Percentiles rank a stretch among this genome's conserved stretches.
Evolutionary conservation across 345 rosid species (phyloP).

Genomic region (Lagerstroemia speciosa): DNA sequence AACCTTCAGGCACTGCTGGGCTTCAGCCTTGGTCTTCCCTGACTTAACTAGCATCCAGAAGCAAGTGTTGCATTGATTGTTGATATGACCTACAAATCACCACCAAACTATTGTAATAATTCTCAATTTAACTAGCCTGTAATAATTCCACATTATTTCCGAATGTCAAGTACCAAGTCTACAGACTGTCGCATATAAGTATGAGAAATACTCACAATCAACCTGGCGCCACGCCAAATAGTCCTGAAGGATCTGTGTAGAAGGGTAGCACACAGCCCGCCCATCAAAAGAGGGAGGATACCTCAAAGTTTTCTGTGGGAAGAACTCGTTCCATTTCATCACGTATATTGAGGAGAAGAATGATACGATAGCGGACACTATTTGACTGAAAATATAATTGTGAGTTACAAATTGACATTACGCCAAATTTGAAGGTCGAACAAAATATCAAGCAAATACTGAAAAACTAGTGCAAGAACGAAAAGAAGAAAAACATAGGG

Average conservation of each 20-base stretch:
- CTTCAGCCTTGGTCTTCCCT: constrained; percentile 64
- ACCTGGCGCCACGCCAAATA: constrained; percentile 96
- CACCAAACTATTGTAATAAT: background rate
- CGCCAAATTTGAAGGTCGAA: background rate
- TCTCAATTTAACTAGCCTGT: background rate
- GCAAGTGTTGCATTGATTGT: constrained; percentile 90
- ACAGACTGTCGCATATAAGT: background rate
- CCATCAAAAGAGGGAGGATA: constrained; percentile 83
- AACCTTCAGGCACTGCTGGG: constrained; percentile 72
- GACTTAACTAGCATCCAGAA: constrained; percentile 92
- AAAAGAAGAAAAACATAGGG: constrained; percentile 1
- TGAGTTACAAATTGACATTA: background rate
- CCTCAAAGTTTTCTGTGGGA: constrained; percentile 55
- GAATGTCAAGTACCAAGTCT: background rate
- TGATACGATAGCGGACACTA: constrained; percentile 56
- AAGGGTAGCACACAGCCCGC: constrained; percentile 82
- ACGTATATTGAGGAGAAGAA: constrained; percentile 64
- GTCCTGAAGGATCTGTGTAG: constrained; percentile 63
- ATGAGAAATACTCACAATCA: constrained; percentile 59
- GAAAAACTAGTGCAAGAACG: constrained; percentile 1
- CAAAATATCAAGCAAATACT: background rate
- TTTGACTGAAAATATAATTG: constrained; percentile 32
- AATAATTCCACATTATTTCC: background rate
- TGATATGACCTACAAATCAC: constrained; percentile 69
- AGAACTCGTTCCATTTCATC: constrained; percentile 67